Percentiles rank a stretch among this genome's conserved stretches.
phyloP scores from a whole-genome alignment of 2,329 filamentous ascomycete genomes.

The Tothia fuscella region DNA sequence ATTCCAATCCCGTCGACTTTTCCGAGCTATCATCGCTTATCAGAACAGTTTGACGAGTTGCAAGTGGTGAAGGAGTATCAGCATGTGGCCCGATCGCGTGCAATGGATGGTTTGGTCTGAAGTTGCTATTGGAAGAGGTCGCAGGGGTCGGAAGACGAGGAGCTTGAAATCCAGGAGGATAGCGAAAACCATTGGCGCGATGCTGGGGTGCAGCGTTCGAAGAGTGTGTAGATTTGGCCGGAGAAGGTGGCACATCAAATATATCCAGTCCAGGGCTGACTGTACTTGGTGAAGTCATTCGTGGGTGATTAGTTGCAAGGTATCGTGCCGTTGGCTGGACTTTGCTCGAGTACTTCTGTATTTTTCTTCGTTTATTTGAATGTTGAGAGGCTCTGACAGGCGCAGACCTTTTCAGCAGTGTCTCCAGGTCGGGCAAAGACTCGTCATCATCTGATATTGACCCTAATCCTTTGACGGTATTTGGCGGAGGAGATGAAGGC shows the following conservation, averaged over 20 bases:
- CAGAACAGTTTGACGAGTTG: no score
- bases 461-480: conserved; percentile 21
- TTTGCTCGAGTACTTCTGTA: conserved; percentile 2
- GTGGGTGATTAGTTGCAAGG: no score
- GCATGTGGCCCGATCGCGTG: not conserved
- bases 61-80: not conserved
- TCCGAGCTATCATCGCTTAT: no score
- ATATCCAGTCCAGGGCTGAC: conserved; percentile 15
- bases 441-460: conserved; percentile 20
- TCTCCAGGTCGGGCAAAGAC: conserved; percentile 20
- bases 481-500: conserved; percentile 4
- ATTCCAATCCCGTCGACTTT: not conserved
- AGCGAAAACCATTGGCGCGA: no score
- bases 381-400: conserved; percentile 12
- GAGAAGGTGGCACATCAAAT: conserved; percentile 30
- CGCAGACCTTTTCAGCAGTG: conserved; percentile 13
- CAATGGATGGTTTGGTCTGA: not conserved
- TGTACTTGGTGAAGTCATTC: not conserved
- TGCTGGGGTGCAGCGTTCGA: no score
- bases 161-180: conserved; percentile 17
- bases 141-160: not conserved
- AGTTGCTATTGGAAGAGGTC: not conserved
- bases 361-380: conserved; percentile 15
- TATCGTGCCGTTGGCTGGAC: conserved; percentile 3
- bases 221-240: no score